phyloP scores from a whole-genome alignment of 106 monocot genomes.

The Phalaenopsis aphrodite region DNA sequence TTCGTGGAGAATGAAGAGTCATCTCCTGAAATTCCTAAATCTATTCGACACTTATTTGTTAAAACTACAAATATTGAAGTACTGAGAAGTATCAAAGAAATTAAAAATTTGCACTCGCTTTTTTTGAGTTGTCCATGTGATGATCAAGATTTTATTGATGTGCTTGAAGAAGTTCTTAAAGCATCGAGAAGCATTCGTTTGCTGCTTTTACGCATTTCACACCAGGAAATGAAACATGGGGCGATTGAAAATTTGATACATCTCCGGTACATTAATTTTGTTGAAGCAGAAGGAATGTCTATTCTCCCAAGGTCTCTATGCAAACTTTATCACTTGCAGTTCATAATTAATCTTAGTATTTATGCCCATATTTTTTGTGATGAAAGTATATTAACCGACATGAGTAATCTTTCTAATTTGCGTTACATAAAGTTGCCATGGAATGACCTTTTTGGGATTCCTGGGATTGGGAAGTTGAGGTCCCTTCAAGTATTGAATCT shows the following conservation, averaged over 20 bases:
- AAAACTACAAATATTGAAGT: background rate
- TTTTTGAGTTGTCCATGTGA: background rate
- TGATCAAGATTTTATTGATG: background rate
- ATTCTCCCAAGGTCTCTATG: background rate
- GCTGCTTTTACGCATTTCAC: background rate
- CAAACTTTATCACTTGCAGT: background rate
- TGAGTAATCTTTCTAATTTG: background rate
- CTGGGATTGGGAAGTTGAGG: background rate
- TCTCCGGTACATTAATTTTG: background rate
- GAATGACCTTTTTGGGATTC: background rate
- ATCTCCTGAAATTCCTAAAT: background rate
- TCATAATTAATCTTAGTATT: background rate
- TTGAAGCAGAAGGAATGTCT: background rate
- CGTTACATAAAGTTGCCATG: background rate
- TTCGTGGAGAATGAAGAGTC: background rate
- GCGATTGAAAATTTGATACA: background rate
- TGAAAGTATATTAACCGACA: background rate
- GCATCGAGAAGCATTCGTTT: background rate
- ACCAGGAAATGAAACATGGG: background rate
- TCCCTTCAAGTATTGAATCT: background rate
- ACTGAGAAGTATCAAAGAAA: background rate
- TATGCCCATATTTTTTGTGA: too few species aligned
- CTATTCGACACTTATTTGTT: constrained; percentile 19
- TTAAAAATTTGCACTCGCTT: constrained; percentile 15
- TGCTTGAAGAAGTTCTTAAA: background rate